Evolutionary conservation across 352 stramenopile genomes (phyloP).

Genomic region (Labyrinthula sp.): DNA sequence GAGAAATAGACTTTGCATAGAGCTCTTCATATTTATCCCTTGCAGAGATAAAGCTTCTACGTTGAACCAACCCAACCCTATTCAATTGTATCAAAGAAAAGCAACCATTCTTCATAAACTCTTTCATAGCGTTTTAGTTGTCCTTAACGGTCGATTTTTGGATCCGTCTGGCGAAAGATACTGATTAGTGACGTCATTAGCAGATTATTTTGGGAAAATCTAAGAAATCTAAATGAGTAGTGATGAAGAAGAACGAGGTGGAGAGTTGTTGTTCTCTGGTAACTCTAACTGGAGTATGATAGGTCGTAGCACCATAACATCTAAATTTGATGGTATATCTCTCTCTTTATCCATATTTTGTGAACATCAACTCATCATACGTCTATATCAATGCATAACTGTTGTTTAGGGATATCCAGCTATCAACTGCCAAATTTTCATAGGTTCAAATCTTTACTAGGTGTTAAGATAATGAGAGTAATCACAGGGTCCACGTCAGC

Average conservation of each 20-base stretch:
- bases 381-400: no score
- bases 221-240: background rate
- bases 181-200: slow-evolving; percentile 8
- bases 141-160: no score
- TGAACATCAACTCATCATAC: slow-evolving; percentile 26
- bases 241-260: slow-evolving; percentile 1
- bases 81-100: no score
- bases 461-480: slow-evolving; percentile 23
- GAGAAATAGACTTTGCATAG: no score
- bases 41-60: no score
- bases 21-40: no score
- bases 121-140: no score
- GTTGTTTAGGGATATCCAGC: no score
- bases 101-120: no score
- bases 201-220: background rate
- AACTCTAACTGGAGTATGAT: slow-evolving; percentile 28
- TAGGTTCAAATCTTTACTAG: slow-evolving; percentile 18
- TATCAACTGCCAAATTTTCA: slow-evolving; percentile 21
- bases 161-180: no score
- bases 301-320: slow-evolving; percentile 14
- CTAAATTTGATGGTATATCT: slow-evolving; percentile 23
- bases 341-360: no score
- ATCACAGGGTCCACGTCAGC: slow-evolving; percentile 12
- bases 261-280: slow-evolving; percentile 24
- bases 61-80: no score